phyloP scores from a whole-genome alignment of 2,329 filamentous ascomycete genomes.

The Fusarium sororula region DNA sequence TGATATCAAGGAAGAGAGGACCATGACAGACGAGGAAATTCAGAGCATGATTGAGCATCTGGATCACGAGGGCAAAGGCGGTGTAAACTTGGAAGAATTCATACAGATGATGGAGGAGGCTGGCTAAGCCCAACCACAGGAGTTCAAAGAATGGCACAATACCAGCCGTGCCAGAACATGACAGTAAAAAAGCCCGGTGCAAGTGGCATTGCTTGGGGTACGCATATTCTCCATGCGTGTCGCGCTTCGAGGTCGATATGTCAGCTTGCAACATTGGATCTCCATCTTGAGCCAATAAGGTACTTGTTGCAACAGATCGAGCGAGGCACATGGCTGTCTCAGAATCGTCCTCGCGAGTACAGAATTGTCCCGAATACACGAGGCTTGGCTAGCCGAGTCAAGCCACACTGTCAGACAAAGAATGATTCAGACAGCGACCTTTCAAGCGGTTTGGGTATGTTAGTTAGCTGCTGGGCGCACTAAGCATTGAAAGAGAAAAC shows the following conservation, averaged over 20 bases:
- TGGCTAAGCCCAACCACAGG: constrained; percentile 39
- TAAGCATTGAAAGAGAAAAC: neutral
- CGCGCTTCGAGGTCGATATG: neutral
- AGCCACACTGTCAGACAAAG: neutral
- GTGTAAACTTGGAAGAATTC: constrained; percentile 75
- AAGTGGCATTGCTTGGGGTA: neutral
- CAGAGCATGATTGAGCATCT: constrained; percentile 98
- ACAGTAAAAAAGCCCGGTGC: neutral
- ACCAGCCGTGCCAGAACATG: constrained; percentile 14
- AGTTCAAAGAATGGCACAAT: neutral
- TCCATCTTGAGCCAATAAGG: neutral
- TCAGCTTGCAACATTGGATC: neutral
- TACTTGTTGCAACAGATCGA: neutral
- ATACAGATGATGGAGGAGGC: constrained; percentile 67
- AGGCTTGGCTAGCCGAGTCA: neutral
- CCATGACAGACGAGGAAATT: constrained; percentile 91
- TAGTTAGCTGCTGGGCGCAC: neutral
- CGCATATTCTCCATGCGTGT: neutral
- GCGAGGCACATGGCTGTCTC: neutral
- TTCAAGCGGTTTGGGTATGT: constrained; percentile 2
- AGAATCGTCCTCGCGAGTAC: neutral
- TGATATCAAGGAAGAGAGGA: constrained; percentile 82
- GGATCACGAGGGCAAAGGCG: constrained; percentile 92
- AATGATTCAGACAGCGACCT: neutral
- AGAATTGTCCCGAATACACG: neutral